phyloP scores from a whole-genome alignment of 768 basidiomycete genomes.

The Suillus ampliporus region DNA sequence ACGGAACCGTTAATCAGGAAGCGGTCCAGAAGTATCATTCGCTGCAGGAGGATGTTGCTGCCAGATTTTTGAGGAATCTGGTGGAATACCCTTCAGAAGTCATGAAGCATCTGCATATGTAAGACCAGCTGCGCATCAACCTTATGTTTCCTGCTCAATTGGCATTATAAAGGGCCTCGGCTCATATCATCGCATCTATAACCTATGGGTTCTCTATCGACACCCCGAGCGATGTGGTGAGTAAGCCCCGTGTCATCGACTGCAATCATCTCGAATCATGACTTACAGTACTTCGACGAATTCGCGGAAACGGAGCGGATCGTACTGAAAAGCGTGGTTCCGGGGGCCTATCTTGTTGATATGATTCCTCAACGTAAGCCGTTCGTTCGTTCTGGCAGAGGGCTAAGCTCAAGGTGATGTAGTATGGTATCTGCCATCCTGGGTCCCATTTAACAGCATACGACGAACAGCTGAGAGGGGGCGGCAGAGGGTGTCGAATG shows the following conservation, averaged over 20 bases:
- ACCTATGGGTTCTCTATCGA: slow-evolving; percentile 15
- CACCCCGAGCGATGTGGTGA: slow-evolving; percentile 9
- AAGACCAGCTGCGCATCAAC: neutral
- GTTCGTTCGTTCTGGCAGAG: too few relatives aligned
- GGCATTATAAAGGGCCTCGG: slow-evolving; percentile 5
- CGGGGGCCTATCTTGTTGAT: slow-evolving; percentile 16
- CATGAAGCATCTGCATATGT: slow-evolving; percentile 13
- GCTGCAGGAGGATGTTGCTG: slow-evolving; percentile 13
- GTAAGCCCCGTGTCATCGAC: neutral
- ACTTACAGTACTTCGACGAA: slow-evolving; percentile 11
- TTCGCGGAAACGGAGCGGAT: slow-evolving; percentile 13
- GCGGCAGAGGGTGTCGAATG: slow-evolving; percentile 1
- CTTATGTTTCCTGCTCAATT: neutral
- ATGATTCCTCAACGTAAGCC: slow-evolving; percentile 14
- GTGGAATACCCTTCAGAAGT: slow-evolving; percentile 12
- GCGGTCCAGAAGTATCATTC: slow-evolving; percentile 13
- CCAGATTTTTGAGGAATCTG: slow-evolving; percentile 9
- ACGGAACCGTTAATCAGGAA: slow-evolving; percentile 6
- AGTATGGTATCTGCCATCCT: slow-evolving; percentile 28
- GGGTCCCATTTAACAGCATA: slow-evolving; percentile 25
- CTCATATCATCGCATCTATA: slow-evolving; percentile 11
- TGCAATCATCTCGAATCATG: neutral
- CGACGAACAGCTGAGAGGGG: slow-evolving; percentile 10
- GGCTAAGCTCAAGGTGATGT: neutral
- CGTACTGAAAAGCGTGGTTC: slow-evolving; percentile 7